phyloP scores from a whole-genome alignment of 208 protist genomes.

The Acanthamoeba royreba region DNA sequence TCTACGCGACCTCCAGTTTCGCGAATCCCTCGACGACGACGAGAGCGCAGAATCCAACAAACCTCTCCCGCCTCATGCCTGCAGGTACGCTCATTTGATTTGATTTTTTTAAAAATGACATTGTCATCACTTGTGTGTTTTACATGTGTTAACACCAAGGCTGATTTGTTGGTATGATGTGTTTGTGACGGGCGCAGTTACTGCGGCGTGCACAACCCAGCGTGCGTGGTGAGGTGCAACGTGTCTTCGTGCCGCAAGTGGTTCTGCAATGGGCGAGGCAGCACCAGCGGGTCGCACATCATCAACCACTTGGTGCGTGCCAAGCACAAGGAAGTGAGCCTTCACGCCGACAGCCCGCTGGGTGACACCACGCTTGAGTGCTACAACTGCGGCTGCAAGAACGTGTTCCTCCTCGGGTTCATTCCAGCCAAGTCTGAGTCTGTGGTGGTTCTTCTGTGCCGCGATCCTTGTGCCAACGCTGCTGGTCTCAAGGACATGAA shows the following conservation, averaged over 20 bases:
- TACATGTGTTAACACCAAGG: neutral
- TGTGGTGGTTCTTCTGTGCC: constrained; percentile 91
- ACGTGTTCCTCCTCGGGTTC: constrained; percentile 92
- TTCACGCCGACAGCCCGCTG: constrained; percentile 87
- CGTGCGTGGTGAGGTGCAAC: constrained; percentile 84
- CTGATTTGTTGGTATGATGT: neutral
- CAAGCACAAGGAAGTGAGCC: constrained; percentile 71
- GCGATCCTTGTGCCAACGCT: constrained; percentile 76
- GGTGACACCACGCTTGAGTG: constrained; percentile 91
- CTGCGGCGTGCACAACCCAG: constrained; percentile 84
- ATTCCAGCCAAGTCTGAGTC: constrained; percentile 90
- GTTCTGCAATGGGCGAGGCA: constrained; percentile 90
- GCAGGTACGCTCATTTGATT: neutral
- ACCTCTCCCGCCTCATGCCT: neutral
- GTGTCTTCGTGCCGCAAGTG: constrained; percentile 80
- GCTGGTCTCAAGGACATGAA: constrained; percentile 74
- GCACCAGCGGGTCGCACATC: constrained; percentile 83
- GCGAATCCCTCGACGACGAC: neutral
- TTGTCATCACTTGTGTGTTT: neutral
- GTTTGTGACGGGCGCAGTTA: constrained; percentile 61
- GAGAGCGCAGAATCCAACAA: neutral
- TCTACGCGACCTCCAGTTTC: neutral
- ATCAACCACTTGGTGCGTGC: constrained; percentile 89
- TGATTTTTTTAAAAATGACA: neutral
- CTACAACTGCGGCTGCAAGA: constrained; percentile 89